These are phyloP conservation scores for Rosa persica DNA, from an alignment of 306 rosid species.

Conservation along the genomic window DNA sequence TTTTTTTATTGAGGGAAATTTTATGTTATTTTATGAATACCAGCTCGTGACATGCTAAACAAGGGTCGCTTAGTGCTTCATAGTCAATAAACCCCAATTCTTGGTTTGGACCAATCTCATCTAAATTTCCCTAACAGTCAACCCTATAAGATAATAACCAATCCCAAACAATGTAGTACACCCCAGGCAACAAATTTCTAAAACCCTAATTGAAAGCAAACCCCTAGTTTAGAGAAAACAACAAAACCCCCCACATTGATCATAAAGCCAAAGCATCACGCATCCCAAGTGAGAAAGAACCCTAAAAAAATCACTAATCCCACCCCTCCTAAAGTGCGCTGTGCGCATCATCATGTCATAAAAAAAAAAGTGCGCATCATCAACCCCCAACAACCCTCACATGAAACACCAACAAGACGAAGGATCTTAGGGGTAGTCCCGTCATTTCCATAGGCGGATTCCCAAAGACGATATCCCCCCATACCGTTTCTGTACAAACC, in stretches of 20 bases:
- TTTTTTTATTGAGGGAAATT: no score
- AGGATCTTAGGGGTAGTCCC: not conserved
- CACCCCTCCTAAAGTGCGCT: not conserved
- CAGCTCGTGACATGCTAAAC: no score
- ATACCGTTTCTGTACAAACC: no score
- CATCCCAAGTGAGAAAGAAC: slow-evolving; percentile 1
- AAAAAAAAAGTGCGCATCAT: not conserved
- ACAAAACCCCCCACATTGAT: not conserved
- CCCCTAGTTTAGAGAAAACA: not conserved
- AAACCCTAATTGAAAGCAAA: slow-evolving; percentile 5
- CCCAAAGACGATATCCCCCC: not conserved
- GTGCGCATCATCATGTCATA: no score
- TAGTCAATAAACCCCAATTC: not conserved
- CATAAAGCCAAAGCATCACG: slow-evolving; percentile 13
- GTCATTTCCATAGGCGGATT: not conserved
- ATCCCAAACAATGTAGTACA: not conserved
- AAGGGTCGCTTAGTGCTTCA: not conserved
- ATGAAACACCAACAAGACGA: not conserved
- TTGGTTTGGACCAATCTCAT: not conserved
- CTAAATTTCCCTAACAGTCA: not conserved
- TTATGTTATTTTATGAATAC: no score
- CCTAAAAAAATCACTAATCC: not conserved
- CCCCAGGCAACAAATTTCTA: not conserved
- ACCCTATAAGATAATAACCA: not conserved
- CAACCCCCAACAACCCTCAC: slow-evolving; percentile 27